Conservation (phyloP, 176 grass and related monocot genomes). For the Phragmites australis region DNA sequence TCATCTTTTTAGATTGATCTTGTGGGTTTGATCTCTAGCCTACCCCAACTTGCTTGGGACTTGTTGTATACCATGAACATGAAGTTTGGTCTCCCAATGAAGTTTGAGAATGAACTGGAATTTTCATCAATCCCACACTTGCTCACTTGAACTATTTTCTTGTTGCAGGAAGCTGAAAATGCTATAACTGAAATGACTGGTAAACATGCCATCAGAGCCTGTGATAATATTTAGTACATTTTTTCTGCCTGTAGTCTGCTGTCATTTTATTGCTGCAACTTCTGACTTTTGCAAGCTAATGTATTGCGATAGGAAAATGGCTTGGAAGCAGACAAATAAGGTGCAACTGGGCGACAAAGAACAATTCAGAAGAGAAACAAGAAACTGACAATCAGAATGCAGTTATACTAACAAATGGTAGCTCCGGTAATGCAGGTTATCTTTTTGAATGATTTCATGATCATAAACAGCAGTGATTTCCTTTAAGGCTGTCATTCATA, state of each 20-base stretch:
- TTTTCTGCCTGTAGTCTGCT: background rate
- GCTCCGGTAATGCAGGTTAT: conserved; percentile 62
- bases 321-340: conserved; percentile 86
- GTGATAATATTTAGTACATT: background rate
- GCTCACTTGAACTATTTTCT: conserved; percentile 12
- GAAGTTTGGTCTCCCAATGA: conserved; percentile 6
- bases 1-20: background rate
- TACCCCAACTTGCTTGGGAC: no score
- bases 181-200: conserved; percentile 84
- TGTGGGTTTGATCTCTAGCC: no score
- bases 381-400: conserved; percentile 70
- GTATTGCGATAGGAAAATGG: conserved; percentile 62
- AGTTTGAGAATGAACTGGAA: conserved; percentile 12
- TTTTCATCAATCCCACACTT: background rate
- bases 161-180: conserved; percentile 76
- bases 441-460: conserved; percentile 28
- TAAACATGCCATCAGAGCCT: conserved; percentile 33
- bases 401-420: conserved; percentile 70
- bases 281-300: conserved; percentile 27
- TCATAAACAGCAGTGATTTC: background rate
- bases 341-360: conserved; percentile 86
- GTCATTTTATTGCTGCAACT: conserved; percentile 14
- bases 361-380: conserved; percentile 73
- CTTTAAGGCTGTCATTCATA: background rate
- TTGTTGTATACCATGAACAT: conserved; percentile 18